Conservation (phyloP, 805 yeast species). For the Monosporozyma yasuniensis region DNA sequence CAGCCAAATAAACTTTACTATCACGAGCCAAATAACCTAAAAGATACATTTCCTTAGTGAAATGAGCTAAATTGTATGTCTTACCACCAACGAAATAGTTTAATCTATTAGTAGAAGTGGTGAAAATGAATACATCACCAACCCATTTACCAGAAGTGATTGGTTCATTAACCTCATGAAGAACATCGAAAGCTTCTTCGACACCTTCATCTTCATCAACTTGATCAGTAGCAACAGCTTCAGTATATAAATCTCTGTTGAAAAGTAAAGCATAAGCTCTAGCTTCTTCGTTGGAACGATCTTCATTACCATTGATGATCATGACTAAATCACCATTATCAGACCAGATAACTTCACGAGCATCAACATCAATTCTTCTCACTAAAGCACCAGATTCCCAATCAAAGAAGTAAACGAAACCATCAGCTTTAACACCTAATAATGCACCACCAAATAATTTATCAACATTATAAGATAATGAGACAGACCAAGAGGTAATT, state of each 20-base stretch:
- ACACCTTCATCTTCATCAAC: conserved; percentile 79
- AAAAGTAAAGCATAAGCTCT: conserved; percentile 71
- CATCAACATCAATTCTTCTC: conserved; percentile 82
- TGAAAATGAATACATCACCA: conserved; percentile 92
- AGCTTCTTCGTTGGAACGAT: conserved; percentile 21
- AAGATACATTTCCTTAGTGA: conserved; percentile 76
- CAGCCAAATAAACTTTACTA: conserved; percentile 81
- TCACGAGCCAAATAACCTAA: conserved; percentile 88
- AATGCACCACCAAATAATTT: conserved; percentile 84
- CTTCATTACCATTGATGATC: conserved; percentile 50
- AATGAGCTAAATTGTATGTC: conserved; percentile 84
- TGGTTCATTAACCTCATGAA: conserved; percentile 71
- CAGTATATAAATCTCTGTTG: conserved; percentile 56
- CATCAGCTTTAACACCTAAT: conserved; percentile 75
- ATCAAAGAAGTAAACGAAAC: conserved; percentile 80
- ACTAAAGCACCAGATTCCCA: conserved; percentile 86
- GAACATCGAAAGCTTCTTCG: conserved; percentile 76
- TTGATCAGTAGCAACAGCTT: conserved; percentile 48
- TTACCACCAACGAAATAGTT: conserved; percentile 94
- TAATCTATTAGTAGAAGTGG: conserved; percentile 77
- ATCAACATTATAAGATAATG: conserved; percentile 63
- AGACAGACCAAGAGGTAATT: conserved; percentile 51
- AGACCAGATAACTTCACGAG: conserved; percentile 78
- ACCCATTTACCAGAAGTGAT: conserved; percentile 90
- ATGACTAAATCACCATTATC: conserved; percentile 86